Evolutionary conservation across 768 basidiomycete species (phyloP), one percentile per base, ranked within the genome.

Genomic region (Lactifluus pinguis): DNA sequence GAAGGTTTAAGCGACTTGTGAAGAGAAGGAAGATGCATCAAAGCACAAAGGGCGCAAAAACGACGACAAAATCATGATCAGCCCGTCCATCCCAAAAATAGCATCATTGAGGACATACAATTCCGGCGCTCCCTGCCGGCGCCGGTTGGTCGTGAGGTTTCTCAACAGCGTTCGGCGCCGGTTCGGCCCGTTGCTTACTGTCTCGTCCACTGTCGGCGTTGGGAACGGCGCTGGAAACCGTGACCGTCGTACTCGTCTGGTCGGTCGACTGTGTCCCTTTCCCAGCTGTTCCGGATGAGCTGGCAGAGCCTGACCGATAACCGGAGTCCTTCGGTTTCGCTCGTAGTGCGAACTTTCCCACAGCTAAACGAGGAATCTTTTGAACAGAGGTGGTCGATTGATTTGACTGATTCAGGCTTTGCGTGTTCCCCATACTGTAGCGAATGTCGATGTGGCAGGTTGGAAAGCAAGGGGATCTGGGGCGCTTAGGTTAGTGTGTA

Each of bases 401-500:
- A 39, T 11, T 32, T 17, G 61, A 53, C 17, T 45, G 50, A 39
- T 11, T 32, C n/a, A 57, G 59, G 52, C 65, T 66, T 39, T 61
- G 65, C 17, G 25, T 34, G 19, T 66, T 66, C 13, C 65, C 65
- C 65, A 66, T 66, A 25, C 25, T 25, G 25, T 25, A 48, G 52
- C 15, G 7, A 32, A 30, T 15, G 60, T 57, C 51, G 52, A 62
- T 44, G 61, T 62, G 56, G 56, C 39, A 49, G 61, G 48, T 42
- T 36, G 56, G 41, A 57, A 57, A 30, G 29, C 15, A 29, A 34
- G 38, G 30, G 11, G 50, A 48, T 30, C 5, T 36, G 48, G 6
- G 56, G 61, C 61, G 61, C 61, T 58, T 62, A 54, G n/a, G 9
- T 17, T 52, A 53, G 61, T 49, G 56, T 58, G 57, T 49, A 42